These are phyloP conservation scores for Colletotrichum spaethianum DNA, from an alignment of 2,329 filamentous ascomycete species.

Conservation along the genomic window DNA sequence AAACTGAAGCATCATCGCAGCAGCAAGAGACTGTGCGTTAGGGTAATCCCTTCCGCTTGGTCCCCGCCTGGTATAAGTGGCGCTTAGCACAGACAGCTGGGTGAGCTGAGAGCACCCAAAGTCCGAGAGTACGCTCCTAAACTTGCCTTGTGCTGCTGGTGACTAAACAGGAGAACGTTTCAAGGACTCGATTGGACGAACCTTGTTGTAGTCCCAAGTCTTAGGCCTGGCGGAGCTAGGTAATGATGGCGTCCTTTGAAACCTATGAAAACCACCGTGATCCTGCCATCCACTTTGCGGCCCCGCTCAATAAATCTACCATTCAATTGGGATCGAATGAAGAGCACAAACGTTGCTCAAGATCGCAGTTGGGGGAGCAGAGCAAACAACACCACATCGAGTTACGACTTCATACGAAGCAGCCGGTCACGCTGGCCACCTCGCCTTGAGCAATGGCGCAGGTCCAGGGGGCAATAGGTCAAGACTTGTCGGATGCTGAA, in stretches of 20 bases:
- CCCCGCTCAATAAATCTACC: not conserved
- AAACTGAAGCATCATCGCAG: not conserved
- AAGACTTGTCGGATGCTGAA: slow-evolving; percentile 9
- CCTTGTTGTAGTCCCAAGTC: not conserved
- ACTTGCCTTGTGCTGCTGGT: not conserved
- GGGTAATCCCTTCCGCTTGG: not conserved
- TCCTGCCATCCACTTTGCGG: not conserved
- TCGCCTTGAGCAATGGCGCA: slow-evolving; percentile 26
- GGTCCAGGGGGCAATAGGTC: slow-evolving; percentile 31
- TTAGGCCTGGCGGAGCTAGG: not conserved
- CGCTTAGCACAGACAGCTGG: not conserved
- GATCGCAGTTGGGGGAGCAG: too few species aligned
- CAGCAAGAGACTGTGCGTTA: too few species aligned
- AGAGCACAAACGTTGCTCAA: not conserved
- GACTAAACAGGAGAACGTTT: not conserved
- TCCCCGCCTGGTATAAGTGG: too few species aligned
- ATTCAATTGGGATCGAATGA: too few species aligned
- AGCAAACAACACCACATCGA: not conserved
- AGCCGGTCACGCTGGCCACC: not conserved
- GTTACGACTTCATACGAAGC: not conserved
- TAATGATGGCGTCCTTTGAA: not conserved
- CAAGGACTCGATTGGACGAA: not conserved
- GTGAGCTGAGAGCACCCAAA: not conserved
- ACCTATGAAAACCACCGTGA: not conserved
- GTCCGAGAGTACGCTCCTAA: not conserved